Conservation (phyloP, 2,329 filamentous ascomycete species). For the Metarhizium robertsii region DNA sequence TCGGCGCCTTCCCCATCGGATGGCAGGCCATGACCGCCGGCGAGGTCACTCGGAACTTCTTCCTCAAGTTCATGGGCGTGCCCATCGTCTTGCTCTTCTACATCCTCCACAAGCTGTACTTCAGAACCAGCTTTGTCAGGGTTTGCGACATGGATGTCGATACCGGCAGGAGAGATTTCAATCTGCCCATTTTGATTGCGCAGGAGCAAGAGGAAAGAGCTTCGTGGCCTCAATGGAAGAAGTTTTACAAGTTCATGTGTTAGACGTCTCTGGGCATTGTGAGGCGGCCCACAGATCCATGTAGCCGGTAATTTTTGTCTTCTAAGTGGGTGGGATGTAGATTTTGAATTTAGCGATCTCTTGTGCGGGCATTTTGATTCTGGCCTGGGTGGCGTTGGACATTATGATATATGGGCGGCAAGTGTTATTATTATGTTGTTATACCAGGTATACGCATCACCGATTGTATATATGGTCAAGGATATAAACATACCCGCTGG, state of each 20-base stretch:
- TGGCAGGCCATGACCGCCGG: slow-evolving; percentile 34
- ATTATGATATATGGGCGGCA: no score
- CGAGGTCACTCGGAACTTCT: slow-evolving; percentile 56
- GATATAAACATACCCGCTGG: no score
- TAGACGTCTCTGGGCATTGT: slow-evolving; percentile 21
- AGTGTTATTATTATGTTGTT: no score
- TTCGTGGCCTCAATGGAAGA: slow-evolving; percentile 70
- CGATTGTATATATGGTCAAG: no score
- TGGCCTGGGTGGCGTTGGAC: background rate
- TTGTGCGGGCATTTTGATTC: background rate
- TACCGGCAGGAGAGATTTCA: slow-evolving; percentile 77
- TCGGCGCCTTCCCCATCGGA: slow-evolving; percentile 66
- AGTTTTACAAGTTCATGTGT: slow-evolving; percentile 63
- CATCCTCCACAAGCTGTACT: slow-evolving; percentile 65
- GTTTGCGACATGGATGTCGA: slow-evolving; percentile 74
- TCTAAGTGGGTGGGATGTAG: no score
- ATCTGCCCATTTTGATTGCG: slow-evolving; percentile 66
- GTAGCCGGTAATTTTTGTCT: no score
- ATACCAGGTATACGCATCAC: no score
- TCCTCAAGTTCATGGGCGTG: slow-evolving; percentile 60
- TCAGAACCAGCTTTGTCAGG: slow-evolving; percentile 57
- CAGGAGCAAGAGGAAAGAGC: slow-evolving; percentile 70
- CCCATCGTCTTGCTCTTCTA: slow-evolving; percentile 63
- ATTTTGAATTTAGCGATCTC: background rate
- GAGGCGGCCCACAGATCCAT: no score